Base-by-base conservation (phyloP, 2,329 filamentous ascomycete species). In the Periconia macrospinosa region DNA sequence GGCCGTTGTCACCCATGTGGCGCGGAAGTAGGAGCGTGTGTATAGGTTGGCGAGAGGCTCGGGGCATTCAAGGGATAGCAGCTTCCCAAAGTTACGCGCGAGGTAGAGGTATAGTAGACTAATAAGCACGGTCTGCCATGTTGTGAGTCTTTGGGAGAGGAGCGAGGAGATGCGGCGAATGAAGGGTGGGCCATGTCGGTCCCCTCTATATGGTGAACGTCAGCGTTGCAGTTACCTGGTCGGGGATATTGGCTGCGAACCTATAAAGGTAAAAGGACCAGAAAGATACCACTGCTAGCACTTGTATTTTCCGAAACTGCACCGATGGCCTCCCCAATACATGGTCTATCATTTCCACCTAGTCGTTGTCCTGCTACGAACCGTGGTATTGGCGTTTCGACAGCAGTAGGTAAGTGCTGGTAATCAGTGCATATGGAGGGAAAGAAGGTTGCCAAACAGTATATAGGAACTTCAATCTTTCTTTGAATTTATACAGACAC, bases 31-130 rank as follows among this genome's bases (percentile, higher is more conserved):
- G 27, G 90, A 87, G 48, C 91, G 83, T 50, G 90, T 91, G 77
- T 99, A 99, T 72, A 97, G 88, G 69, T 96, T 96, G 30, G 92
- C 89, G 68, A 99, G 82, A 18, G 94, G 94, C 67, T 99, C 94
- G 3, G 94, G 93, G 61, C 89, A 92, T 62, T 96, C 92, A 48
- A 99, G 84, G 3, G 92, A 91, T 53, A 96, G 84, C 6, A 99
- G 84, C 60, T 95, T 95, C 70, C 90, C 92, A 66, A 99, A 95
- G 76, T 99, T 97, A 53, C 92, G 89, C 30, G 90, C 87, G 33
- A 92, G 83, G 71, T 99, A 99, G 53, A 97, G 86, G 75, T 92
- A 95, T 47, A 97, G 84, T 75, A 97, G 88, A 42, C 92, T 95
- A 45, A 93, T 78, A 59, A 95, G 86, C 27, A 96, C 83, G 1